Conservation (phyloP, 331 rosid species). For the Pyracantha coccinea region DNA sequence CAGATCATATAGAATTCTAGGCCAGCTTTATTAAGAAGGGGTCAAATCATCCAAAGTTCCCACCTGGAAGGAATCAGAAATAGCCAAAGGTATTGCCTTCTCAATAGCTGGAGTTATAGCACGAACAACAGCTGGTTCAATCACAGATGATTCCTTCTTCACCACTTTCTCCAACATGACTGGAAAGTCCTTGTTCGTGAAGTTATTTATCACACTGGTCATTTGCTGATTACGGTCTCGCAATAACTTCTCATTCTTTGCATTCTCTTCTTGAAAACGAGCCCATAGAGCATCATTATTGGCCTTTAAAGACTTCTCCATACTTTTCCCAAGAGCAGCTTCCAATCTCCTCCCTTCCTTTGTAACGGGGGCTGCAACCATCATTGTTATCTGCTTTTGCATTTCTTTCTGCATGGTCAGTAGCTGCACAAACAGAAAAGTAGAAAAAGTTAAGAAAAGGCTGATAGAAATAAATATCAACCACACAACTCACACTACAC, state of each 20-base stretch:
- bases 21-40: background rate
- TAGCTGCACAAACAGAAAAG: slow-evolving; percentile 42
- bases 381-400: slow-evolving; percentile 85
- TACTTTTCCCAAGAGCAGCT: slow-evolving; percentile 65
- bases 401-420: slow-evolving; percentile 70
- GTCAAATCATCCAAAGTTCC: slow-evolving; percentile 5
- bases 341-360: slow-evolving; percentile 97
- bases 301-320: slow-evolving; percentile 75
- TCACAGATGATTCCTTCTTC: slow-evolving; percentile 85
- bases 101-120: slow-evolving; percentile 71
- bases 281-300: slow-evolving; percentile 84
- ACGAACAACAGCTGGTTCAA: slow-evolving; percentile 75
- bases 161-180: slow-evolving; percentile 67
- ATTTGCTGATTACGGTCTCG: slow-evolving; percentile 67
- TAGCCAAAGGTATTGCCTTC: slow-evolving; percentile 67
- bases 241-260: slow-evolving; percentile 62
- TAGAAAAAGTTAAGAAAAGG: background rate
- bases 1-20: background rate
- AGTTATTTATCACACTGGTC: slow-evolving; percentile 46
- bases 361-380: slow-evolving; percentile 62
- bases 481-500: background rate
- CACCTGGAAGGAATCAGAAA: slow-evolving; percentile 93
- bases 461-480: background rate
- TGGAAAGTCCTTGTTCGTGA: slow-evolving; percentile 72
- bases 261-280: slow-evolving; percentile 84